Evolutionary conservation across 805 yeast genomes (phyloP), one percentile per base, ranked within the genome.

Genomic region (Lipomyces yamanashiensis): DNA sequence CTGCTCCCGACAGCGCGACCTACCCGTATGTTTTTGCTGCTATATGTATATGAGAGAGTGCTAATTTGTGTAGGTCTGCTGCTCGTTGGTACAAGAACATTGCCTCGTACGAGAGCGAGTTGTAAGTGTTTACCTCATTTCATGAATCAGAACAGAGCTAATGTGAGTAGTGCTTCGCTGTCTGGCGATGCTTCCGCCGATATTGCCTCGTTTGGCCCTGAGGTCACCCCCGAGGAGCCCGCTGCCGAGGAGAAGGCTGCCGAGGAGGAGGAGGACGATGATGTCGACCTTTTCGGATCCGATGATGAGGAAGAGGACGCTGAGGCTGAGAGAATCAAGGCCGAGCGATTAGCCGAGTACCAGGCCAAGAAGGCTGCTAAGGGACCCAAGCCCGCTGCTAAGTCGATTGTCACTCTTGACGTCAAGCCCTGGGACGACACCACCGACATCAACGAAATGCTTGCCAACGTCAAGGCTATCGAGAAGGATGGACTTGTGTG

Each of bases 361-460:
- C 89, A 90, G 77, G 97, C 96, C 76, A 92, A 89, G 87, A 95
- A 95, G 88, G 97, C 97, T 73, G 87, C 93, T 73, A 89, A 89
- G 84, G 96, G 96, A 79, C 91, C 98, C 76, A 92, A 92, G 87
- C 92, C 98, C 76, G 97, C 97, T 81, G 98, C 99, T 78, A 95
- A 95, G 86, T 90, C 98, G 68, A 83, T 92, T 73, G 97, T 95
- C 77, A 93, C 99, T 76, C 78, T 95, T 75, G 99, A 95, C 75
- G 96, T 95, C 75, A 95, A 95, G 88, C 98, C 98, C 83, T 95
- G 99, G 99, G 99, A 95, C 82, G 99, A 95, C 77, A 98, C 95
- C 86, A 95, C 99, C 74, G 88, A 93, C 78, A 85, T 95, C 78
- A 96, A 95, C 69, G 88, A 87, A 80, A 78, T 95, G 82, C 80